Evolutionary conservation across 352 stramenopile genomes (phyloP), one percentile per base, ranked within the genome.

Genomic region (Phytophthora pluvialis): DNA sequence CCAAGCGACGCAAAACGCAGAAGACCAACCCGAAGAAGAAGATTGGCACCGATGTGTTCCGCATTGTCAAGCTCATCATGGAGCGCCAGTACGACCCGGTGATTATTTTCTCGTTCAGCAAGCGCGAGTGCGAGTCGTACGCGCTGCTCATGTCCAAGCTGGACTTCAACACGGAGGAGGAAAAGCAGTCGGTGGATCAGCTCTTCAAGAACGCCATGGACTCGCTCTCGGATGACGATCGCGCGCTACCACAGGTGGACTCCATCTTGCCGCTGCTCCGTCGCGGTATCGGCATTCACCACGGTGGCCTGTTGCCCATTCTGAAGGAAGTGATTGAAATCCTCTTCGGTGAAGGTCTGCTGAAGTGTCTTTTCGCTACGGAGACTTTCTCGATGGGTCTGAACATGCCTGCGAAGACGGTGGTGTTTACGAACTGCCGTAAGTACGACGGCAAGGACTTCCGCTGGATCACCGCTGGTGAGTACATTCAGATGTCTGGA

Each of bases 101-200:
- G 38, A 99, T 99, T 73, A 89, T 99, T 45, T 99, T 99, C 81
- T 98, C 88, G n/a, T 99, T 99, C 71, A 98, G 89, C 42, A 99
- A 99, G 75, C 98, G 97, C 49, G 95, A 99, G 58, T 99, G 97
- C 56, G 97, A 99, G 64, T 61, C 81, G 46, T 98, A 96, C 66
- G 94, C 94, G 11, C 53, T 98, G 51, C 81, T 97, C 32, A 89
- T 99, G 72, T 97, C 95, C 26, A 90, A 97, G 67, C 83, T 98
- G 18, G 94, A 98, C 72, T 99, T 99, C 59, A 99, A 98, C 63
- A 97, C 98, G 44, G 93, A 99, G 39, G 94, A 98, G 13, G 98
- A 99, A 68, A 99, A 99, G 65, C 89, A 98, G 67, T 93, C 99
- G 45, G 97, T 99, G 9, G 81, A 97, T 46, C 86, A 98, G 62